Conservation (phyloP, 139 green algal species). For the Eudorina sp. region DNA sequence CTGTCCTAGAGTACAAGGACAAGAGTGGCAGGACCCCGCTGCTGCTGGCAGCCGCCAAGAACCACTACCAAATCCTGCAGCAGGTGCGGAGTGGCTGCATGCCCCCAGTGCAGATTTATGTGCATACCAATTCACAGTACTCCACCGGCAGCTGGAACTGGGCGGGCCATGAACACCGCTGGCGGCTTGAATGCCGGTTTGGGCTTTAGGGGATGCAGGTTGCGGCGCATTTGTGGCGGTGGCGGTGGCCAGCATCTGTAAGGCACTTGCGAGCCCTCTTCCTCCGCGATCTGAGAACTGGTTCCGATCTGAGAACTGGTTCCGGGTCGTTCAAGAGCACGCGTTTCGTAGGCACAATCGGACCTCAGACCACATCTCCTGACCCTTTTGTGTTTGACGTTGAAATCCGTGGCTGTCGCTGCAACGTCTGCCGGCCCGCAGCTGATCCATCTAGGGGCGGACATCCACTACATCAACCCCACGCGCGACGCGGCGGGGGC, state of each 20-base stretch:
- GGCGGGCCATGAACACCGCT: background rate
- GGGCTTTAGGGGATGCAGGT: background rate
- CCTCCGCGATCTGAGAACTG: background rate
- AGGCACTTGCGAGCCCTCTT: too few species aligned
- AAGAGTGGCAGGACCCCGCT: constrained; percentile 3
- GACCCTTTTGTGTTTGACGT: background rate
- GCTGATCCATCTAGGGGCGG: constrained; percentile 51
- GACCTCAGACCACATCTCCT: background rate
- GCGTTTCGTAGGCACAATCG: background rate
- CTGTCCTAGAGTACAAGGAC: constrained; percentile 27
- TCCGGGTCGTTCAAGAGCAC: background rate
- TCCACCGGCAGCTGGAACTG: background rate
- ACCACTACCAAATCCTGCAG: constrained; percentile 31
- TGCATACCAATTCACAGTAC: background rate
- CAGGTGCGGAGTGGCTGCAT: too few species aligned
- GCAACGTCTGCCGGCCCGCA: constrained; percentile 20
- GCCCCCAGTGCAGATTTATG: too few species aligned
- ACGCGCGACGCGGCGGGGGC: background rate
- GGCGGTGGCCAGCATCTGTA: background rate
- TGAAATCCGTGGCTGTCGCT: background rate
- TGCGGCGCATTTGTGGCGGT: background rate
- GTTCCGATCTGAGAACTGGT: background rate
- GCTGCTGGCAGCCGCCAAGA: constrained; percentile 30
- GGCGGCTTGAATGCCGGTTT: background rate
- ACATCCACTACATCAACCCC: constrained; percentile 43